A percentile compares a stretch with the other conserved stretches of the same genome.
Conservation (phyloP, 1,284 basidiomycete species). For the Irpex rosettiformis region DNA sequence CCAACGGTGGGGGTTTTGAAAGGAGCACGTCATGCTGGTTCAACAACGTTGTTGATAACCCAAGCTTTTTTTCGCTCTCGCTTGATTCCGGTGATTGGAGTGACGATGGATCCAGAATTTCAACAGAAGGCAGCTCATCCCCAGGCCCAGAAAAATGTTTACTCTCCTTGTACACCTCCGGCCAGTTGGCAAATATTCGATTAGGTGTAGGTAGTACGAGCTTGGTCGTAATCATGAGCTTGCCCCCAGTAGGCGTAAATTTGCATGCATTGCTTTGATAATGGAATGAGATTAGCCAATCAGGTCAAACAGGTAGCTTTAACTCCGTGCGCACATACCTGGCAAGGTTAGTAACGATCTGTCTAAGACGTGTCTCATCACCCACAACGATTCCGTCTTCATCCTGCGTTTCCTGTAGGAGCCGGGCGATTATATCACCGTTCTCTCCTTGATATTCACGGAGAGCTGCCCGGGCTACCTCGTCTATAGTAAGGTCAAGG, state of each 20-base stretch:
- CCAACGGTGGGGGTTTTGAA: conserved; percentile 35
- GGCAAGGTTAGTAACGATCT: conserved; percentile 76
- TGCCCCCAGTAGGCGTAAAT: conserved; percentile 77
- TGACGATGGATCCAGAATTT: neutral
- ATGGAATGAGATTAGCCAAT: neutral
- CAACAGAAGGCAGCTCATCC: neutral
- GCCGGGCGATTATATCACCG: conserved; percentile 35
- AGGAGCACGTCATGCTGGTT: conserved; percentile 47
- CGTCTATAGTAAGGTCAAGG: conserved; percentile 74
- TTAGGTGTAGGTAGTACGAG: conserved; percentile 44
- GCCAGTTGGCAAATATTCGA: neutral
- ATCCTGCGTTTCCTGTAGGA: conserved; percentile 41
- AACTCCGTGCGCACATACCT: conserved; percentile 43
- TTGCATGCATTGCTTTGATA: conserved; percentile 61
- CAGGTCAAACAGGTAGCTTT: neutral
- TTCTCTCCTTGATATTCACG: conserved; percentile 55
- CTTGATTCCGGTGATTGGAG: neutral
- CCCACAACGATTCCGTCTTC: conserved; percentile 70
- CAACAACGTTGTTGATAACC: conserved; percentile 40
- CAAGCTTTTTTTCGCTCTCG: neutral
- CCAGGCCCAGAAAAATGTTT: neutral
- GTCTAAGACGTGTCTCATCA: conserved; percentile 77
- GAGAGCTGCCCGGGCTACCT: conserved; percentile 52
- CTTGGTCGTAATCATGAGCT: conserved; percentile 55
- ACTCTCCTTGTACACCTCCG: neutral